Evolutionary conservation across 441 rosid genomes (phyloP).

Genomic region (Sinapis alba): DNA sequence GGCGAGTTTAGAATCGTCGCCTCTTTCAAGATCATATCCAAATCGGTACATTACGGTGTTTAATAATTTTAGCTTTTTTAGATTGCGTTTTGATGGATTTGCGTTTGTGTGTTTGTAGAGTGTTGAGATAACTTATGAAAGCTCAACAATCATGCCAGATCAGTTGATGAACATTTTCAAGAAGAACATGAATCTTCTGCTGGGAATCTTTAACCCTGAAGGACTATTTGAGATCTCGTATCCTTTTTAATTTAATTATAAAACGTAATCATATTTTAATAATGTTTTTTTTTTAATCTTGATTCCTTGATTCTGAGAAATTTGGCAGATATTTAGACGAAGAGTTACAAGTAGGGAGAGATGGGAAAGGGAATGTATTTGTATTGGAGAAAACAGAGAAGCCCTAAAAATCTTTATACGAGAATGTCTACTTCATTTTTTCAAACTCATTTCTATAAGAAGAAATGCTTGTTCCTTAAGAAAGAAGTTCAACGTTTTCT

Average conservation of each 20-base stretch:
- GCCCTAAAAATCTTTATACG: constrained; percentile 5
- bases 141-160: constrained; percentile 72
- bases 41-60: constrained; percentile 55
- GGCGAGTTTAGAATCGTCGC: constrained; percentile 79
- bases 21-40: constrained; percentile 68
- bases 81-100: constrained; percentile 7
- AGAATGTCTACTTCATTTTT: not conserved
- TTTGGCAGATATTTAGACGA: constrained; percentile 73
- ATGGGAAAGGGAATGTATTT: constrained; percentile 79
- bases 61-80: not conserved
- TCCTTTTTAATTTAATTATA: constrained; percentile 38
- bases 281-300: not conserved
- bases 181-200: constrained; percentile 71
- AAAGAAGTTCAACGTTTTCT: not conserved
- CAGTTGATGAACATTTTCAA: constrained; percentile 80
- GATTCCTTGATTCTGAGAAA: constrained; percentile 47
- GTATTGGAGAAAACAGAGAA: constrained; percentile 62
- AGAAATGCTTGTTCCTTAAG: constrained; percentile 27
- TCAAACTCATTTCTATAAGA: constrained; percentile 14
- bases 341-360: constrained; percentile 73
- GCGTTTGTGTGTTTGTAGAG: constrained; percentile 50
- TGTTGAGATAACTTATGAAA: constrained; percentile 65
- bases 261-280: not conserved
- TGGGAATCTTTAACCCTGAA: constrained; percentile 76
- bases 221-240: constrained; percentile 95